phyloP scores from a whole-genome alignment of 2,329 filamentous ascomycete genomes.

The Moelleriella libera region DNA sequence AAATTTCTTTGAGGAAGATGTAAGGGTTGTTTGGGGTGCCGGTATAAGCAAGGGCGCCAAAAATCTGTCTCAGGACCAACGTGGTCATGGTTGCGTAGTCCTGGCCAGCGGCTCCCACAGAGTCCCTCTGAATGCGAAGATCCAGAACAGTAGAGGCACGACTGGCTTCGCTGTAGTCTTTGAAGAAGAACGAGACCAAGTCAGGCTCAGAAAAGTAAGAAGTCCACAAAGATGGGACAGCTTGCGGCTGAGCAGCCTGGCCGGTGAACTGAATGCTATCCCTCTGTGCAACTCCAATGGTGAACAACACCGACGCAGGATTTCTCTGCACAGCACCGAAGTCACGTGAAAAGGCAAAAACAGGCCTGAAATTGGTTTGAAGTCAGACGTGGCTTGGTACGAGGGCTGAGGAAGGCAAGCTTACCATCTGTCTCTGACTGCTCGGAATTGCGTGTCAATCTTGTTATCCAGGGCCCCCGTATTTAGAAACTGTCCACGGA shows the following conservation, averaged over 20 bases:
- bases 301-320: slow-evolving; percentile 45
- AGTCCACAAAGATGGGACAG: slow-evolving; percentile 64
- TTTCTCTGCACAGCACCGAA: slow-evolving; percentile 30
- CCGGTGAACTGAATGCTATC: slow-evolving; percentile 65
- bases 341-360: slow-evolving; percentile 63
- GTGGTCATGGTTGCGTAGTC: slow-evolving; percentile 66
- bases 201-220: slow-evolving; percentile 49
- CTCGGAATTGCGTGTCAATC: slow-evolving; percentile 46
- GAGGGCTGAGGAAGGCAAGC: slow-evolving; percentile 5
- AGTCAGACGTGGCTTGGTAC: background rate
- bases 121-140: slow-evolving; percentile 50
- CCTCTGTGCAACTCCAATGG: slow-evolving; percentile 63
- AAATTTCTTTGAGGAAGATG: slow-evolving; percentile 81
- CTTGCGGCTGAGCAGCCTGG: slow-evolving; percentile 40
- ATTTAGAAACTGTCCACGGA: slow-evolving; percentile 52
- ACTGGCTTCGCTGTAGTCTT: slow-evolving; percentile 51
- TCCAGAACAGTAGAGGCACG: slow-evolving; percentile 51
- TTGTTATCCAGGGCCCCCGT: slow-evolving; percentile 48
- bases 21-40: slow-evolving; percentile 55
- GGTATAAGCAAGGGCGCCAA: slow-evolving; percentile 62
- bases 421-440: slow-evolving; percentile 19
- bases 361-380: slow-evolving; percentile 35
- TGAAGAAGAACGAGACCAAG: slow-evolving; percentile 60
- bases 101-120: slow-evolving; percentile 51
- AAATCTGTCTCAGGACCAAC: slow-evolving; percentile 66